These are phyloP conservation scores for Tulasnella sp. DNA, from an alignment of 768 basidiomycete species.

Conservation along the genomic window DNA sequence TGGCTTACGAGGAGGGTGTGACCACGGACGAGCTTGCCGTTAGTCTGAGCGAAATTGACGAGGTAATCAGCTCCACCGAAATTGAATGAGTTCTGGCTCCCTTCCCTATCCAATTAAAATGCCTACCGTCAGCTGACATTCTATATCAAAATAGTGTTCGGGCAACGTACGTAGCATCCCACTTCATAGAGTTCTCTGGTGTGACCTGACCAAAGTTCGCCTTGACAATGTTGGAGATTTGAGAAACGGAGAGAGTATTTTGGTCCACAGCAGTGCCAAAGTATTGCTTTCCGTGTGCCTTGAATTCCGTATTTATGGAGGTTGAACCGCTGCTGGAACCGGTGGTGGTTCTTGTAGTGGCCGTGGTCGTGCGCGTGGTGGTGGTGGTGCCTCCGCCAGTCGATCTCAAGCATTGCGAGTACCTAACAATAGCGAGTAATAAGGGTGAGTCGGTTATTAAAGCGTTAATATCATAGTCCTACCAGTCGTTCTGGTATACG, in stretches of 20 bases:
- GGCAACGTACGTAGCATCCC: slow-evolving; percentile 13
- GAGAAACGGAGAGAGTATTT: not conserved
- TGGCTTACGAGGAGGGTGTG: slow-evolving; percentile 32
- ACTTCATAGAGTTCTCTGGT: slow-evolving; percentile 37
- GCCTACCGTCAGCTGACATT: not conserved
- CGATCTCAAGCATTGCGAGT: not conserved
- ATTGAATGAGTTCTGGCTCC: slow-evolving; percentile 32
- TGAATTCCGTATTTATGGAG: not conserved
- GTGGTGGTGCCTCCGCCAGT: not conserved
- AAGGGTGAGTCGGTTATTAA: not conserved
- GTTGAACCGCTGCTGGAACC: not conserved
- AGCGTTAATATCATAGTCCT: not conserved
- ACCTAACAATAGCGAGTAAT: not conserved
- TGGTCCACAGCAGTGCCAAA: slow-evolving; percentile 19
- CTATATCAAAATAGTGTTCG: not conserved
- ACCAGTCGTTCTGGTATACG: not conserved
- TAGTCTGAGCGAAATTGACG: slow-evolving; percentile 36
- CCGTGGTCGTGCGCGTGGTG: not conserved
- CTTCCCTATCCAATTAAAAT: slow-evolving; percentile 21
- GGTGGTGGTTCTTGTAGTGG: not conserved
- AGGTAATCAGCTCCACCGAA: slow-evolving; percentile 35
- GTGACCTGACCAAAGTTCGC: slow-evolving; percentile 36
- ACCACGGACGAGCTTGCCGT: slow-evolving; percentile 35
- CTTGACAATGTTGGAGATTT: slow-evolving; percentile 33
- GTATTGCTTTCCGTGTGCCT: slow-evolving; percentile 5